Base-by-base conservation (phyloP, 1,284 basidiomycete genomes). In the Tylopilus sp. region DNA sequence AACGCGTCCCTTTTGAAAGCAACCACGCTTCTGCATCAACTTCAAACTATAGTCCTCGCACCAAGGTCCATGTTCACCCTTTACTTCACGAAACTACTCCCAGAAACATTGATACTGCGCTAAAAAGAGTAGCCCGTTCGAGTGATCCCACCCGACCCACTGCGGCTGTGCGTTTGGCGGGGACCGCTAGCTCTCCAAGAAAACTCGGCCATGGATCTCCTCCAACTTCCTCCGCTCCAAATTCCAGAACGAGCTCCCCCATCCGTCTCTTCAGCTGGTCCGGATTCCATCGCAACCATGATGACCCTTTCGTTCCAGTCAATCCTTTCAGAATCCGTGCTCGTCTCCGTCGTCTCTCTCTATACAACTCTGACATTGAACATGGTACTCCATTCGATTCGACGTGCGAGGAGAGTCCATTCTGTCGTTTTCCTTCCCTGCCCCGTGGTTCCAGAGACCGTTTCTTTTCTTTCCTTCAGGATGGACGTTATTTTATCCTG, bases 261-360 rank as follows among this genome's bases (percentile, higher is more conserved):
- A 60, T 75, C 0, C 71, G 73, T 39, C 62, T 70, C 55, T 76
- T 54, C 58, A 63, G 59, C 50, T 69, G 57, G 60, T 18, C 59
- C 13, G 61, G 59, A 18, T 64, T 78, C 12, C 70, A 71, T 44
- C 69, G 72, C 11, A 31, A 53, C 8, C 68, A 69, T 8, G 77
- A 79, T 52, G 77, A 79, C 21, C 71, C 74, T 0, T 79, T 79
- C 52, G 59, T 78, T 10, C 73, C 77, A 11, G 58, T 75, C 9
- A 68, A 79, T 48, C 78, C 77, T 2, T 77, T 74, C 59, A 61
- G 48, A 28, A 51, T 68, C 19, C 71, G 65, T 15, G 54, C 65
- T 9, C 65, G 65, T 19, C 41, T 64, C 11, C 54, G 53, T 6
- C 48, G 54, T 6, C 45, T 71, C 25, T 60, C 66, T 19, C 8